Evolutionary conservation across 176 grass and related monocot genomes (phyloP).

Genomic region (Alloteropsis semialata): DNA sequence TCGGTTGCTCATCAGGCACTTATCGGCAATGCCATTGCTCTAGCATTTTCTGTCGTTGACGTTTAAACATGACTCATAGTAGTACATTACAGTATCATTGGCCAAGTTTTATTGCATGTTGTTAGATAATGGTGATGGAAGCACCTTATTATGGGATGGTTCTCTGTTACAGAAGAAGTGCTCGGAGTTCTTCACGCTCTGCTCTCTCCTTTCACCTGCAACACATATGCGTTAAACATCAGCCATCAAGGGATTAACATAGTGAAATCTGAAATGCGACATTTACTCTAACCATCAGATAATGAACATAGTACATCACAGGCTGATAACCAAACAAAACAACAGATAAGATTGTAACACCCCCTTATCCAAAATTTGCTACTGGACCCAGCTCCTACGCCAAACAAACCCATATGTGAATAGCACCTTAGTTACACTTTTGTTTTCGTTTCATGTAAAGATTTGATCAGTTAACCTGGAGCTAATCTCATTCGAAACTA

Average conservation of each 20-base stretch:
- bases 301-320: no score
- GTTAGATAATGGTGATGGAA: neutral
- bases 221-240: neutral
- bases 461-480: no score
- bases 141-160: constrained; percentile 61
- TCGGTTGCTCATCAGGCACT: neutral
- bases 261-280: no score
- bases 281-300: no score
- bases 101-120: constrained; percentile 33
- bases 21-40: neutral
- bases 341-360: no score
- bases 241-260: neutral
- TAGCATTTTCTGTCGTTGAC: neutral
- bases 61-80: neutral
- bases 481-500: no score
- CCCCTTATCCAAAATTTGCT: no score
- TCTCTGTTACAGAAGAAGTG: constrained; percentile 77
- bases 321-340: no score
- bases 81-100: neutral
- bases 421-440: no score
- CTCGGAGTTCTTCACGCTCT: constrained; percentile 75
- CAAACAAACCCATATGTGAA: no score
- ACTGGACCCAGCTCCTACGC: no score
- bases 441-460: no score
- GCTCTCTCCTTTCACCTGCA: constrained; percentile 68